Percentiles rank a stretch among this genome's conserved stretches.
Conservation (phyloP, 2,329 filamentous ascomycete species). For the Aureobasidium uvarum region DNA sequence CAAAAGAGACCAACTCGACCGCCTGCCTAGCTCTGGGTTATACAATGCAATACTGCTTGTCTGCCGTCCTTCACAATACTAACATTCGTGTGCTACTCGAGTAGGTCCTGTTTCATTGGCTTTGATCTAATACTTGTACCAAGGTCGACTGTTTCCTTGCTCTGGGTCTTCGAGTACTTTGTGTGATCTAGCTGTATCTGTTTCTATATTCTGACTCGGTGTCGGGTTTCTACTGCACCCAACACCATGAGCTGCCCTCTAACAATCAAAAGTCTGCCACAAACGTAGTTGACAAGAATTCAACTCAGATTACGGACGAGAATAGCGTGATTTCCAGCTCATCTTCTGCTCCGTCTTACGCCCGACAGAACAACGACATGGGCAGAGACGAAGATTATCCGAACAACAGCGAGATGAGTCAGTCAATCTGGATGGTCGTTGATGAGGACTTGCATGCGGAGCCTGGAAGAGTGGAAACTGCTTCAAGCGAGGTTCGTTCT, state of each 20-base stretch:
- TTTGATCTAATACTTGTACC: too few species aligned
- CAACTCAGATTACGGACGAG: background rate
- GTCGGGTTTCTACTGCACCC: background rate
- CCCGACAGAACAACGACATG: background rate
- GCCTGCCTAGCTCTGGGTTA: background rate
- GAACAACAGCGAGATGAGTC: background rate
- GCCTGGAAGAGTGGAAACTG: background rate
- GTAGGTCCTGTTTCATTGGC: too few species aligned
- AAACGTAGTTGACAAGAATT: background rate
- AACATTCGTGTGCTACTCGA: background rate
- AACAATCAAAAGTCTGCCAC: background rate
- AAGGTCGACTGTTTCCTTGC: too few species aligned
- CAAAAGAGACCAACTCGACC: background rate
- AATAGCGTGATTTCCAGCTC: background rate
- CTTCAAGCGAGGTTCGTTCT: background rate
- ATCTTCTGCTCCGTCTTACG: background rate
- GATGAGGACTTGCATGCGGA: background rate
- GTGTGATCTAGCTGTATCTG: too few species aligned
- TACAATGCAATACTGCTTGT: too few species aligned
- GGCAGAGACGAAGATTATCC: background rate
- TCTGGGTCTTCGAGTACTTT: too few species aligned
- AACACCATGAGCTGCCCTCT: background rate
- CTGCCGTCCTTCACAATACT: background rate
- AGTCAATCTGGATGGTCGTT: background rate
- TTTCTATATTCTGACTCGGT: too few species aligned